Conservation (phyloP, 805 yeast genomes). For the Ogataea populi-albae region DNA sequence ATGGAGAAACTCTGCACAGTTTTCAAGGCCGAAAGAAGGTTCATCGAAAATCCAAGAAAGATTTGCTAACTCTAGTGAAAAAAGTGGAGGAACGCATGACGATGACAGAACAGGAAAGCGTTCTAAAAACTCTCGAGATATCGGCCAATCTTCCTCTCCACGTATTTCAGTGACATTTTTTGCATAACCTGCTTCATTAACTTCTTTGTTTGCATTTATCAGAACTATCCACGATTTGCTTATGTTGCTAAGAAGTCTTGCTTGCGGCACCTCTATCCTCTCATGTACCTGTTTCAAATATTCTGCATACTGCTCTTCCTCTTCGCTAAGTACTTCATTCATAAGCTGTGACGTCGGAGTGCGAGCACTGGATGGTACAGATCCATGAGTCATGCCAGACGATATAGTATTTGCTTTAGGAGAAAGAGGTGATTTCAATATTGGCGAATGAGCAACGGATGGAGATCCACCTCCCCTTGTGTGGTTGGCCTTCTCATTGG, state of each 20-base stretch:
- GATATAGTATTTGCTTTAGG: too few species aligned
- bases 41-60: constrained; percentile 45
- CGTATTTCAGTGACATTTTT: constrained; percentile 3
- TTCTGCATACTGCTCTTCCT: constrained; percentile 22
- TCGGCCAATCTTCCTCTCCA: constrained; percentile 27
- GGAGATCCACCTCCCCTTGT: background rate
- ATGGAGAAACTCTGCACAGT: constrained; percentile 43
- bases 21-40: constrained; percentile 51
- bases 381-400: background rate
- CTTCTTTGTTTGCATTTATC: constrained; percentile 12
- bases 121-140: constrained; percentile 23
- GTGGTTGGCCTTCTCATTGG: background rate
- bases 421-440: background rate
- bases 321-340: constrained; percentile 18
- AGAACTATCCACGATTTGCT: constrained; percentile 34
- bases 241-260: constrained; percentile 26
- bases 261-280: constrained; percentile 25
- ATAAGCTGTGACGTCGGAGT: constrained; percentile 17
- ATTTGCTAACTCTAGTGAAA: constrained; percentile 48
- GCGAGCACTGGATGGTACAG: background rate
- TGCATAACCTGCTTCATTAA: constrained; percentile 5
- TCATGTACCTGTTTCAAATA: constrained; percentile 23
- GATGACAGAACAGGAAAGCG: constrained; percentile 29
- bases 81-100: constrained; percentile 46
- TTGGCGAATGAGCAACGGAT: background rate